These are phyloP conservation scores for Maudiozyma saulgeensis DNA, from an alignment of 805 yeast genomes.

Conservation along the genomic window DNA sequence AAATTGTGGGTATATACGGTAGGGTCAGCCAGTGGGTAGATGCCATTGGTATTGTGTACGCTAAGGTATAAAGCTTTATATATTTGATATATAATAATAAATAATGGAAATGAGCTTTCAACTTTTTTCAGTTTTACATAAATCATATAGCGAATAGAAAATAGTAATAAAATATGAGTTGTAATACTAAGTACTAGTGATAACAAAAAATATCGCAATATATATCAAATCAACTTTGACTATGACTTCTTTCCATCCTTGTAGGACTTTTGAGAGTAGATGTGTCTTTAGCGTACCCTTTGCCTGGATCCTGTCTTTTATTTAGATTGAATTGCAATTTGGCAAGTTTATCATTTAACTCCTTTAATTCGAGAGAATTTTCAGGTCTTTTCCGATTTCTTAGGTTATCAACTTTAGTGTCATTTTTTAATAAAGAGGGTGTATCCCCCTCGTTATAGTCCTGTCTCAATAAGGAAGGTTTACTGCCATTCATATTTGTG, in stretches of 20 bases:
- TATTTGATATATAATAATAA: neutral
- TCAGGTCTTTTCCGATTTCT: neutral
- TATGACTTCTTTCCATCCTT: conserved; percentile 13
- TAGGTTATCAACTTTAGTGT: neutral
- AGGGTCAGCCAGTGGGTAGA: conserved; percentile 61
- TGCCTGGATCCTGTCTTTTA: neutral
- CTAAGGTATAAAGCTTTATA: conserved; percentile 6
- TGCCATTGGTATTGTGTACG: conserved; percentile 62
- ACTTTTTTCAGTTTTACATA: neutral
- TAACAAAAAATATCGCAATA: neutral
- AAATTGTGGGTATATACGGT: conserved; percentile 65
- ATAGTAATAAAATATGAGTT: too few species aligned
- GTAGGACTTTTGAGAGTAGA: neutral
- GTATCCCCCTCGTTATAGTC: neutral
- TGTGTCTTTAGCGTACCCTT: neutral
- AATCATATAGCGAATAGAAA: neutral
- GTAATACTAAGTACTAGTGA: neutral
- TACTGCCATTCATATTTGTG: neutral
- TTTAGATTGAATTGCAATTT: conserved; percentile 10
- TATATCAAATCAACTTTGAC: conserved; percentile 5
- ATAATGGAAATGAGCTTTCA: neutral
- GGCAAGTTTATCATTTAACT: conserved; percentile 26
- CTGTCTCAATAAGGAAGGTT: neutral
- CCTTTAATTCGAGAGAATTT: conserved; percentile 19
- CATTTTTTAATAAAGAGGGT: neutral